phyloP scores from a whole-genome alignment of 306 rosid genomes.

The Urtica urens region DNA sequence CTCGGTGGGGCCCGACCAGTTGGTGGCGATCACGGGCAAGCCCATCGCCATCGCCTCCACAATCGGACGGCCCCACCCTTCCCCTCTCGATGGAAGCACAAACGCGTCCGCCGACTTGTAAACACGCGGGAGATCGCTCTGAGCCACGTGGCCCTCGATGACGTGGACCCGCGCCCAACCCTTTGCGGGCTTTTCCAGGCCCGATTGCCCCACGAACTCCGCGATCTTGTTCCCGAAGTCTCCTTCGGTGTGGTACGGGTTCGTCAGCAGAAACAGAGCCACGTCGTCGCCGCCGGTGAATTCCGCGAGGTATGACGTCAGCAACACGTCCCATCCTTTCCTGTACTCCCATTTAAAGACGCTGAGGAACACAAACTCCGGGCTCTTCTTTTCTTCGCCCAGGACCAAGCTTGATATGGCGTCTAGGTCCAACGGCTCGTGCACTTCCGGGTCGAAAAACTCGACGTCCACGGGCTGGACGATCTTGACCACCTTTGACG shows the following conservation, averaged over 20 bases:
- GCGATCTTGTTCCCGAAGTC: slow-evolving; percentile 66
- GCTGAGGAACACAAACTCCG: slow-evolving; percentile 51
- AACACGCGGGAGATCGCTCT: slow-evolving; percentile 44
- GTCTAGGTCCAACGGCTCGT: slow-evolving; percentile 42
- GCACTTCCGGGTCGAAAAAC: slow-evolving; percentile 54
- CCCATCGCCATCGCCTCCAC: slow-evolving; percentile 94
- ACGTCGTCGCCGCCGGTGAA: slow-evolving; percentile 44
- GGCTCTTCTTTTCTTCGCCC: slow-evolving; percentile 18
- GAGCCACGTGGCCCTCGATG: slow-evolving; percentile 59
- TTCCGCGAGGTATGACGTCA: slow-evolving; percentile 54
- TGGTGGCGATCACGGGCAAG: slow-evolving; percentile 61
- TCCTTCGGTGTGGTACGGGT: slow-evolving; percentile 66
- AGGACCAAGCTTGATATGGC: slow-evolving; percentile 31
- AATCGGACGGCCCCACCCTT: slow-evolving; percentile 87
- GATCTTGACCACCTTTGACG: slow-evolving; percentile 64
- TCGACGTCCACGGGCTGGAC: slow-evolving; percentile 80
- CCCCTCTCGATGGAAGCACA: slow-evolving; percentile 81
- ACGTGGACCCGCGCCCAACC: slow-evolving; percentile 70
- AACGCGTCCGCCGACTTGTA: slow-evolving; percentile 72
- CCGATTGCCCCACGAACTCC: slow-evolving; percentile 51
- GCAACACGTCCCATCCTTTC: slow-evolving; percentile 85
- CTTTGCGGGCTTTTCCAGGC: slow-evolving; percentile 27
- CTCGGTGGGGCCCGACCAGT: slow-evolving; percentile 89
- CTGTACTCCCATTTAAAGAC: slow-evolving; percentile 83
- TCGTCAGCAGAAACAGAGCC: slow-evolving; percentile 51